phyloP scores from a whole-genome alignment of 2,329 filamentous ascomycete species.

The Sarocladium strictum region DNA sequence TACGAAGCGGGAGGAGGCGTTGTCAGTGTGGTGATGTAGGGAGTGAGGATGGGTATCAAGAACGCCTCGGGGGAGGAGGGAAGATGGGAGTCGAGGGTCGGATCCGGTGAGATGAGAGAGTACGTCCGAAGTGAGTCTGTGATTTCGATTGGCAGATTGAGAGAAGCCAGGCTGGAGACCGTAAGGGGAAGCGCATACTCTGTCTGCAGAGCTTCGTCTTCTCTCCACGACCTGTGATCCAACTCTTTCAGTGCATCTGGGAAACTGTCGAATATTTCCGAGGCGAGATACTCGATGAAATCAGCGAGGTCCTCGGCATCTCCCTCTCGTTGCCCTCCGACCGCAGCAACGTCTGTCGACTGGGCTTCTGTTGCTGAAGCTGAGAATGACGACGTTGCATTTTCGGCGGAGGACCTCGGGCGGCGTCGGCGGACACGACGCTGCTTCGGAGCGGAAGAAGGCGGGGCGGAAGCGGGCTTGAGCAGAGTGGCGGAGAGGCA shows the following conservation, averaged over 20 bases:
- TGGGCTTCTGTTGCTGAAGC: constrained; percentile 7
- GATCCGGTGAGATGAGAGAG: constrained; percentile 45
- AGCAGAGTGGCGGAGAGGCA: constrained; percentile 66
- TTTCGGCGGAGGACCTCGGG: constrained; percentile 13
- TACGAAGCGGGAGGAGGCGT: constrained; percentile 59
- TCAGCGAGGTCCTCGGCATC: constrained; percentile 67
- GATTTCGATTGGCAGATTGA: constrained; percentile 49
- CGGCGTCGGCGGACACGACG: constrained; percentile 25
- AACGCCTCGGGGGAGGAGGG: constrained; percentile 34
- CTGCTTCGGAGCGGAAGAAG: constrained; percentile 32
- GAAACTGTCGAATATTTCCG: constrained; percentile 60
- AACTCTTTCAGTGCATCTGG: constrained; percentile 56
- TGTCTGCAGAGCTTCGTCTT: constrained; percentile 37
- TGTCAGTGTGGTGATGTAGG: constrained; percentile 54
- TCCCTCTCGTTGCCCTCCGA: constrained; percentile 11
- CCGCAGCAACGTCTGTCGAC: not conserved
- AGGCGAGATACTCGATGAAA: constrained; percentile 74
- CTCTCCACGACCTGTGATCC: constrained; percentile 48
- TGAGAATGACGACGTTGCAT: constrained; percentile 13
- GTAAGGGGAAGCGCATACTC: constrained; percentile 55
- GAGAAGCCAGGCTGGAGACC: constrained; percentile 41
- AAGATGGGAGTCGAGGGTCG: constrained; percentile 16
- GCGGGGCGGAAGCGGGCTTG: constrained; percentile 43
- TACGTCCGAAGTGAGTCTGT: constrained; percentile 65
- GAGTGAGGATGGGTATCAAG: constrained; percentile 55